Evolutionary conservation across 2,329 filamentous ascomycete genomes (phyloP).

Genomic region (Fusarium mangiferae): DNA sequence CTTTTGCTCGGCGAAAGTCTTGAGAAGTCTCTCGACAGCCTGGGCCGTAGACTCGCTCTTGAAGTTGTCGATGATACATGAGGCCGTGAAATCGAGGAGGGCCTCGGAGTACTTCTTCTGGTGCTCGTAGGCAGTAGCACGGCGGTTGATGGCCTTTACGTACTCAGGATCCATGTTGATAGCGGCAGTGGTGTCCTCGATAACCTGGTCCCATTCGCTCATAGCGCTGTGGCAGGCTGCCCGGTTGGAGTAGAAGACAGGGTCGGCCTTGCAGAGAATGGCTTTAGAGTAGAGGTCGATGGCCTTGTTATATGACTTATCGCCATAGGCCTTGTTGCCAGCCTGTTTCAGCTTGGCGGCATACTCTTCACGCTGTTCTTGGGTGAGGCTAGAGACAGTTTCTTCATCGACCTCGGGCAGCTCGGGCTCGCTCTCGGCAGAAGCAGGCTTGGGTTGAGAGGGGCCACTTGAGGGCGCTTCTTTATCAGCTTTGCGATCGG

Average conservation of each 20-base stretch:
- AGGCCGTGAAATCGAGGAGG: conserved; percentile 96
- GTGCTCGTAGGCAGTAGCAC: conserved; percentile 96
- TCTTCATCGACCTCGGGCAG: conserved; percentile 73
- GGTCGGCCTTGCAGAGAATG: conserved; percentile 95
- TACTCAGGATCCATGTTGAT: conserved; percentile 95
- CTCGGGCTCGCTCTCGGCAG: conserved; percentile 70
- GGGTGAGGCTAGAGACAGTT: conserved; percentile 62
- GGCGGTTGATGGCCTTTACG: conserved; percentile 95
- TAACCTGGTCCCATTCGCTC: conserved; percentile 92
- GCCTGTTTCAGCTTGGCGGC: conserved; percentile 93
- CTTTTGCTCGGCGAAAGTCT: conserved; percentile 96
- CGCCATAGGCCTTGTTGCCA: conserved; percentile 95
- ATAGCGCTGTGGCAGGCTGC: conserved; percentile 97
- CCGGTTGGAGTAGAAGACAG: conserved; percentile 98
- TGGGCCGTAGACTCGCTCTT: conserved; percentile 89
- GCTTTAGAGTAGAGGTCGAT: conserved; percentile 97
- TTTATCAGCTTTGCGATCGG: conserved; percentile 66
- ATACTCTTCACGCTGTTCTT: conserved; percentile 83
- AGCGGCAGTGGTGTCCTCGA: conserved; percentile 95
- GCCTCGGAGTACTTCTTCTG: conserved; percentile 91
- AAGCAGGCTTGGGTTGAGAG: conserved; percentile 60
- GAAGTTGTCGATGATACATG: conserved; percentile 98
- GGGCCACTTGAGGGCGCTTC: conserved; percentile 50
- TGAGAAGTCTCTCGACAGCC: conserved; percentile 90
- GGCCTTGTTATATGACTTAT: conserved; percentile 91